Evolutionary conservation across 305 asterid genomes (phyloP), one percentile per base, ranked within the genome.

Genomic region (Fraxinus baroniana): DNA sequence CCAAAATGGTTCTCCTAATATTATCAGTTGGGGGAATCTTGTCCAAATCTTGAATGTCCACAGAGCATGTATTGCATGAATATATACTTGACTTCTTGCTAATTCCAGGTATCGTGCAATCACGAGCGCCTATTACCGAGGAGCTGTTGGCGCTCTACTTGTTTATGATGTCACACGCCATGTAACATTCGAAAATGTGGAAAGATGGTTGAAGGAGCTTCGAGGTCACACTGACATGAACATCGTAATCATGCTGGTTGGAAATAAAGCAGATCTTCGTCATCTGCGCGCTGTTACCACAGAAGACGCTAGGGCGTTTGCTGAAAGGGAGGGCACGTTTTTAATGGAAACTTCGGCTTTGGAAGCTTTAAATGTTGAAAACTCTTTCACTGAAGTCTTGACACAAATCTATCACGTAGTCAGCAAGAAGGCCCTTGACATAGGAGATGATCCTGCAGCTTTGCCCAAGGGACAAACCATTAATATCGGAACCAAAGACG

Each of bases 281-380:
- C 93, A 91, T 85, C 85, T 88, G 20, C 88, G 92, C 2, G 91
- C 92, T 1, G 91, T 91, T 37, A 85, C 87, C 1, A 78, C 80
- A 0, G 89, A 81, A 0, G 88, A 91, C 17, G 82, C 93, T 0
- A 86, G 79, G 5, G 81, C 85, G 0, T 91, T 91, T 44, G 92
- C 92, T 0, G 89, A 90, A 35, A 86, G 87, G 76, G 91, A 90
- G 83, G 84, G 77, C 17, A 91, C 90, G 7, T 87, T 86, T 73
- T 91, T 89, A 89, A 88, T 91, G 91, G 94, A 91, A 81, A 91
- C 94, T 28, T 91, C 93, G 8, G 90, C 92, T 70, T 83, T 90
- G 0, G 94, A 91, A 87, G 88, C 93, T 6, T 64, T 89, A 76
- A 89, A 90, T 30, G 92, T 90, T 15, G 93, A 87, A 52, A 86